Evolutionary conservation across 2,329 filamentous ascomycete species (phyloP).

Genomic region (Onygenales sp.): DNA sequence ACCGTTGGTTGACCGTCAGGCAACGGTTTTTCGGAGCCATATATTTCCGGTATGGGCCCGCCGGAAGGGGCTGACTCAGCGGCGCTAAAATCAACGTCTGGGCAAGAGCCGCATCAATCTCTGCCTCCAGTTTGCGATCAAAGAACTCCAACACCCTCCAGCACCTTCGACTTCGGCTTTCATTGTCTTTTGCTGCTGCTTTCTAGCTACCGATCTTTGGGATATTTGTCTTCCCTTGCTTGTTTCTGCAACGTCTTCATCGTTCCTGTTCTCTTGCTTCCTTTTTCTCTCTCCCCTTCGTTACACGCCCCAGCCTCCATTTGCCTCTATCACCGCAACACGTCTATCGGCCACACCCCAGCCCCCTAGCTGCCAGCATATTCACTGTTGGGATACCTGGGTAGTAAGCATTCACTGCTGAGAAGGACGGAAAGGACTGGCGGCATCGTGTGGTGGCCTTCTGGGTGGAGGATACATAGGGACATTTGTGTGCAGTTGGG

Average conservation of each 20-base stretch:
- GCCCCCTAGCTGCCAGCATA: not conserved
- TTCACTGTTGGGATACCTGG: not conserved
- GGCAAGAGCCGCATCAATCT: no score
- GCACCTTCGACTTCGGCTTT: no score
- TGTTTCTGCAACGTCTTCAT: not conserved
- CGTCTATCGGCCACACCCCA: not conserved
- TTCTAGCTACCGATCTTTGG: no score
- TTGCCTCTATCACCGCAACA: not conserved
- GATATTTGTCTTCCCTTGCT: not conserved
- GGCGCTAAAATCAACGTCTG: no score
- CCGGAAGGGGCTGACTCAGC: no score
- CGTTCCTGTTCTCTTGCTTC: not conserved
- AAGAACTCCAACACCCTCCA: no score
- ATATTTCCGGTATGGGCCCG: no score
- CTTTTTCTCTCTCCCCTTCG: not conserved
- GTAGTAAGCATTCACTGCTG: not conserved
- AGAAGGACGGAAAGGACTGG: constrained; percentile 1
- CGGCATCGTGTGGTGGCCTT: not conserved
- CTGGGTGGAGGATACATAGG: constrained; percentile 11
- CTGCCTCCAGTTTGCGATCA: no score
- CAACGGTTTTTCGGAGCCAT: no score
- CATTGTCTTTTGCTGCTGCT: no score
- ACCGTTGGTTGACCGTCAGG: no score
- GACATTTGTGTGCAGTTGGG: constrained; percentile 16
- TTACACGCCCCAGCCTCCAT: not conserved